Evolutionary conservation across 441 rosid species (phyloP).

Genomic region (Hypseocharis bilobata): DNA sequence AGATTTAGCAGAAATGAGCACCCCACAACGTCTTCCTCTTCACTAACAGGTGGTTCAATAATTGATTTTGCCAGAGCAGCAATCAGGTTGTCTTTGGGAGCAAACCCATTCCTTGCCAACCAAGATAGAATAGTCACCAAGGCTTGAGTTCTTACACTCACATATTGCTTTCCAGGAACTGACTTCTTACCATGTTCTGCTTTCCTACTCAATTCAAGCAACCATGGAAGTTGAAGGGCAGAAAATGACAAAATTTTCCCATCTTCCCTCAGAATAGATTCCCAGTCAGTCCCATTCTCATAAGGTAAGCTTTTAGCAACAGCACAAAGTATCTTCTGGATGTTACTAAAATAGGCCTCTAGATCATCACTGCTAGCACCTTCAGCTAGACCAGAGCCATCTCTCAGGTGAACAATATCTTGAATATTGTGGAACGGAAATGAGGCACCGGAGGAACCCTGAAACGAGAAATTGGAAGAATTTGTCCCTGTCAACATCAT

Average conservation of each 20-base stretch:
- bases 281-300: constrained; percentile 48
- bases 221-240: constrained; percentile 78
- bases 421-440: constrained; percentile 31
- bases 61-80: constrained; percentile 71
- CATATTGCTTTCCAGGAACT: constrained; percentile 46
- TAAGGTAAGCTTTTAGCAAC: constrained; percentile 61
- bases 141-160: constrained; percentile 57
- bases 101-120: constrained; percentile 80
- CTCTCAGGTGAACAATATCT: constrained; percentile 39
- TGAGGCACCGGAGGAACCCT: constrained; percentile 28
- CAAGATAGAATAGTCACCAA: constrained; percentile 64
- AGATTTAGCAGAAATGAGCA: constrained; percentile 83
- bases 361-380: constrained; percentile 36
- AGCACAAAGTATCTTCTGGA: constrained; percentile 40
- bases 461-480: constrained; percentile 37
- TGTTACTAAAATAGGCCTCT: constrained; percentile 35
- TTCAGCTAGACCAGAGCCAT: constrained; percentile 40
- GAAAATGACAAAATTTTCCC: constrained; percentile 72
- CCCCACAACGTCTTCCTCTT: constrained; percentile 75
- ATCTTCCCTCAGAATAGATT: constrained; percentile 53
- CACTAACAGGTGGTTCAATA: constrained; percentile 74
- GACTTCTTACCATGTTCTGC: constrained; percentile 36
- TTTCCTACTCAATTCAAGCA: constrained; percentile 64
- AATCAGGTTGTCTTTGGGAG: constrained; percentile 73
- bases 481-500: constrained; percentile 45